Conservation (phyloP, 2,329 filamentous ascomycete genomes). For the Cladophialophora psammophila region DNA sequence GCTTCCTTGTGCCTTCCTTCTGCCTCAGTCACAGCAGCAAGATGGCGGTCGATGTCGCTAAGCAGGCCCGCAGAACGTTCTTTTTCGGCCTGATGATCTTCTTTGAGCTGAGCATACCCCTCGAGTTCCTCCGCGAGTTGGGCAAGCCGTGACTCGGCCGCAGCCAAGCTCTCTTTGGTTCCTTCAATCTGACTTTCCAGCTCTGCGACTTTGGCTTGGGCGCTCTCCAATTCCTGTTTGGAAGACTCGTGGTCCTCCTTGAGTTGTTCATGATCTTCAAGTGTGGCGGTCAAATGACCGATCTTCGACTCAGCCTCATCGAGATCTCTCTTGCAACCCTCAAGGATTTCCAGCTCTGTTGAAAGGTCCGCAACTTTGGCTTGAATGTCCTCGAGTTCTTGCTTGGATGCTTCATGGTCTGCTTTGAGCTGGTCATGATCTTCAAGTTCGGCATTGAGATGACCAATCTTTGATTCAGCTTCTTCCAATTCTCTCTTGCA, state of each 20-base stretch:
- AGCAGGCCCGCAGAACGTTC: conserved; percentile 16
- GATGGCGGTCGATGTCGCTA: conserved; percentile 19
- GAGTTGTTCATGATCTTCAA: conserved; percentile 11
- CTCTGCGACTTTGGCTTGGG: conserved; percentile 27
- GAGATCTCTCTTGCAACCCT: background rate
- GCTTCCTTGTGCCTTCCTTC: conserved; percentile 19
- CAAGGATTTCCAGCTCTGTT: background rate
- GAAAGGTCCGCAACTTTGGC: conserved; percentile 3
- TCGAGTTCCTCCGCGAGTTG: conserved; percentile 28
- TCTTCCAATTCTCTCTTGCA: conserved; percentile 18
- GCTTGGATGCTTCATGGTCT: background rate
- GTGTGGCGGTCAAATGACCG: conserved; percentile 2
- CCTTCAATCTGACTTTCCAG: conserved; percentile 24
- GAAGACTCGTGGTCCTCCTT: conserved; percentile 11
- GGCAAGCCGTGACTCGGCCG: conserved; percentile 24
- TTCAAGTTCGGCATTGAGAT: conserved; percentile 5
- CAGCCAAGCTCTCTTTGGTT: conserved; percentile 18
- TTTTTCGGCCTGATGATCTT: conserved; percentile 9
- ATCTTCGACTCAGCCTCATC: conserved; percentile 4
- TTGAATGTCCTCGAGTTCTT: conserved; percentile 8
- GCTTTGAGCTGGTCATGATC: conserved; percentile 13
- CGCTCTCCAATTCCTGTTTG: conserved; percentile 22
- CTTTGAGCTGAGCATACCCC: conserved; percentile 22
- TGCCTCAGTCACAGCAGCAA: conserved; percentile 17
- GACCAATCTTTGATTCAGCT: conserved; percentile 6